Base-by-base conservation (phyloP, 768 basidiomycete genomes). In the Leccinum disarticulatum region DNA sequence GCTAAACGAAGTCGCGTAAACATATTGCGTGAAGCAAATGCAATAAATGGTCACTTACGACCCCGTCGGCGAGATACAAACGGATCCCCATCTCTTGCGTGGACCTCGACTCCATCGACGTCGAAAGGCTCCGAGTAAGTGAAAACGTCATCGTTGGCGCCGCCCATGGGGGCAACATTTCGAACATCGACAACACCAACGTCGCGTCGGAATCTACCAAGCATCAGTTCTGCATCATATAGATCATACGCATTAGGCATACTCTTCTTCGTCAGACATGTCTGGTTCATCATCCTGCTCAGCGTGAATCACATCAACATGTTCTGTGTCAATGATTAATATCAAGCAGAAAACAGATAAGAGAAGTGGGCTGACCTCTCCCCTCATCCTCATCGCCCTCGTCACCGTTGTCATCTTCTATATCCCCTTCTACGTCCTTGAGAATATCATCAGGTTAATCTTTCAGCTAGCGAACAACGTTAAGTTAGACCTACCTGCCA, bases 181-280 rank as follows among this genome's bases (percentile, higher is more conserved):
- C 69, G 70, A 53, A 71, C 67, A 56, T 79, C 76, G 54, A 77
- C 68, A 36, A 77, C 68, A 13, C 74, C 77, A 38, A 81, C 64
- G 31, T 80, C 79, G 43, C 74, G 71, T 43, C 72, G 73, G 60
- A 76, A 78, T 58, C 80, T 81, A 48, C n/a, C 25, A 57, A 33
- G 17, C 19, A 60, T 73, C 49, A 75, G 68, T 36, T 15, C 13
- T 43, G 50, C 11, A 54, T 56, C 51, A 51, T 27, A 50, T 0
- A 8, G n/a, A 31, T 46, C 51, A 8, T 6, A 52, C 54, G 28
- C 1, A 30, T 57, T 73, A 64, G 4, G 70, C 79, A 54, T 77
- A 87, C 77, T 87, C 87, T 63, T 87, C 84, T 54, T 86, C 87
- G 62, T 87, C 86, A 11, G 87, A 89, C 70, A 82, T 74, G 60